Evolutionary conservation across 2,329 filamentous ascomycete species (phyloP).

Genomic region (Paracamarosporium sp.): DNA sequence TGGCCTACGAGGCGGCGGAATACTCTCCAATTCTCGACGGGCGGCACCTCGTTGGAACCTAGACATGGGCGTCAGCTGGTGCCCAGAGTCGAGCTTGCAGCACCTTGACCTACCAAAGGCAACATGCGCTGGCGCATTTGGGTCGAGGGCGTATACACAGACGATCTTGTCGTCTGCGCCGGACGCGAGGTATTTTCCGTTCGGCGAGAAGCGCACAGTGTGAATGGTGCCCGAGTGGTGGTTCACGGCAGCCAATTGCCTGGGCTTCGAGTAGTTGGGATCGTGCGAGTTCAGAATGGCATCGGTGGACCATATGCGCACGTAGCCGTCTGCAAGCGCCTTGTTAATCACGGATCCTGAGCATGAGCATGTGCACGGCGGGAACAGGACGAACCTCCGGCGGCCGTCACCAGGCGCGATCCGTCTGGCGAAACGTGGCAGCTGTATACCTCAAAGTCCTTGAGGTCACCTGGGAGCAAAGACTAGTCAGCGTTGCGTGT

Average conservation of each 20-base stretch:
- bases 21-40: conserved; percentile 98
- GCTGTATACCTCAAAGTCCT: conserved; percentile 98
- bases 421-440: conserved; percentile 97
- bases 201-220: conserved; percentile 94
- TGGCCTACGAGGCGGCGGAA: conserved; percentile 92
- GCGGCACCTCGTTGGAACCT: conserved; percentile 86
- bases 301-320: conserved; percentile 97
- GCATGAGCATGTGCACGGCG: conserved; percentile 15
- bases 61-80: conserved; percentile 23
- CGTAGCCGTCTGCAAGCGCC: conserved; percentile 76
- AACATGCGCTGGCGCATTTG: conserved; percentile 76
- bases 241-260: conserved; percentile 97
- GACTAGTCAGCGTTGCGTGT: neutral
- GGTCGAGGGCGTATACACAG: conserved; percentile 92
- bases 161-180: conserved; percentile 99
- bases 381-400: conserved; percentile 71
- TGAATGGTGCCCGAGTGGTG: conserved; percentile 98
- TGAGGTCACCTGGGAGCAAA: conserved; percentile 77
- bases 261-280: conserved; percentile 75
- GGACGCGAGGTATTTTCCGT: conserved; percentile 92
- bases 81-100: neutral
- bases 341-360: conserved; percentile 22
- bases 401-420: conserved; percentile 87
- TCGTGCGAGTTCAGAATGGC: conserved; percentile 84
- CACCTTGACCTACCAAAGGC: conserved; percentile 71